Base-by-base conservation (phyloP, 2,329 filamentous ascomycete species). In the Harringtonia aguacate region DNA sequence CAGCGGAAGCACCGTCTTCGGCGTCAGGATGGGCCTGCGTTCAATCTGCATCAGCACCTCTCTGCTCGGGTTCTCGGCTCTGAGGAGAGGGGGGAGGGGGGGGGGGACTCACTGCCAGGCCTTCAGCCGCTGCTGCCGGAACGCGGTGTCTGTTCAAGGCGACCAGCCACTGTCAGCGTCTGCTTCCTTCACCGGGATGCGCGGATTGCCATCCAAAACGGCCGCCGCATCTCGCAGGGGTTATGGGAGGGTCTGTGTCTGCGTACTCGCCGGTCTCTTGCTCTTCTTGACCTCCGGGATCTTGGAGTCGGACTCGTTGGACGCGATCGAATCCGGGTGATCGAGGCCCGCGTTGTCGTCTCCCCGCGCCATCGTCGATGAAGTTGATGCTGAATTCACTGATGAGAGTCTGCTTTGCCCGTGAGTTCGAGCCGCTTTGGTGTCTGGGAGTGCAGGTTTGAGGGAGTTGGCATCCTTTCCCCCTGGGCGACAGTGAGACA, bases 71-170 rank as follows among this genome's bases (percentile, higher is more conserved):
- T 13, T 36, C 13, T 7, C 28, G n/a, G n/a, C n/a, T n/a, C n/a
- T n/a, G 21, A 37, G 8, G 13, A 22, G 14, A 43, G 46, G 38
- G 35, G 41, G 33, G n/a, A 34, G 20, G 44, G 28, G 29, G 44
- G 44, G 46, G 42, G 53, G 37, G 35, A 77, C 87, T 66, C 72
- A 94, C 84, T 98, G 92, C 92, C 92, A 98, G 69, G 92, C 92
- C 68, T 97, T 95, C 64, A 98, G 68, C 60, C 92, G 81, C 66
- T 98, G 92, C 62, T 98, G 92, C 56, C 92, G 79, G 62, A 97
- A 98, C 12, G 92, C 92, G 47, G 90, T 97, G 68, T 97, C 87
- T 94, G 30, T 36, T 14, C n/a, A 24, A 8, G 22, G 13, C 15
- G 24, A 22, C 21, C 22, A 7, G 5, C 29, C 17, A 36, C 51